These are phyloP conservation scores for Pisolithus thermaeus DNA, from an alignment of 1,284 basidiomycete species.

Conservation along the genomic window DNA sequence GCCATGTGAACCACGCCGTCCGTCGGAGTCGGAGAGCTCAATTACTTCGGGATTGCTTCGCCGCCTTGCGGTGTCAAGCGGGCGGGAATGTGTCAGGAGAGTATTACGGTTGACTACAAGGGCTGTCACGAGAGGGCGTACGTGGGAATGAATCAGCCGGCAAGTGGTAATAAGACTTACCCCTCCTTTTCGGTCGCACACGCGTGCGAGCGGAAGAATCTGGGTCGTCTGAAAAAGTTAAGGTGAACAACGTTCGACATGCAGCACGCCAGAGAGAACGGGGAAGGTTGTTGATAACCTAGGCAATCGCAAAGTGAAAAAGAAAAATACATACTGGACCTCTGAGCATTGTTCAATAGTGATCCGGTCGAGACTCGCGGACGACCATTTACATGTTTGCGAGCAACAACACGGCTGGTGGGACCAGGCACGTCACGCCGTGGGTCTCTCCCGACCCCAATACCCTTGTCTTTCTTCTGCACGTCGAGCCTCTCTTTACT, in stretches of 20 bases:
- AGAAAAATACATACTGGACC: constrained; percentile 5
- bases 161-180: constrained; percentile 10
- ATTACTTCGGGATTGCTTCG: constrained; percentile 1
- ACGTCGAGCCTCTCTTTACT: neutral
- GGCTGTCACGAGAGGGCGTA: constrained; percentile 6
- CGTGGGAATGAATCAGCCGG: neutral
- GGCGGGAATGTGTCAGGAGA: neutral
- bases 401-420: constrained; percentile 11
- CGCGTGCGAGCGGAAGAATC: constrained; percentile 14
- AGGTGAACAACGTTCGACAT: constrained; percentile 1
- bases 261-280: neutral
- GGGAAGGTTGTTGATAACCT: neutral
- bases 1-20: neutral
- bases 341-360: constrained; percentile 17
- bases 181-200: constrained; percentile 10
- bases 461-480: constrained; percentile 4
- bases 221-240: neutral
- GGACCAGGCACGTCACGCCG: neutral
- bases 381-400: constrained; percentile 15
- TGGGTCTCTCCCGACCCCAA: neutral
- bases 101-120: constrained; percentile 11
- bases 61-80: neutral
- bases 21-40: constrained; percentile 6
- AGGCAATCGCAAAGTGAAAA: neutral
- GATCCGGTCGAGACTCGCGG: constrained; percentile 8